Evolutionary conservation across 768 basidiomycete species (phyloP), one percentile per base, ranked within the genome.

Genomic region (Phylloporus sp.): DNA sequence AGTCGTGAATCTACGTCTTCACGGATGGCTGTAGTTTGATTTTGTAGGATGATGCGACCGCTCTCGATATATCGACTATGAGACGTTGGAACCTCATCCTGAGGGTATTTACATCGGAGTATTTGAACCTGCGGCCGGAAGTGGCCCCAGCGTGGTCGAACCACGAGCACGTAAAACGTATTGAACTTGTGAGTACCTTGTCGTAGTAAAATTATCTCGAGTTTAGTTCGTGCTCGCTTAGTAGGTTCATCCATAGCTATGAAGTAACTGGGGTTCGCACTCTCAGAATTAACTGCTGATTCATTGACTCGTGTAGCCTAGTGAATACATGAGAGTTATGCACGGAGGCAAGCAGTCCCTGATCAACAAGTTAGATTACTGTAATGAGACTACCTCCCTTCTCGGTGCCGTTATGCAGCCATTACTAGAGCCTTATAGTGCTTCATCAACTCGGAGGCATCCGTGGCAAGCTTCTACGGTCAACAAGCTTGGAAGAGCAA

Each of bases 1-100:
- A 58, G 79, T 69, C 11, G 31, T 31, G 9, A 23, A 35, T 42
- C n/a, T n/a, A n/a, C n/a, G n/a, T n/a, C n/a, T 38, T 20, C 10
- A 32, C 6, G 36, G 34, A 42, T 27, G 29, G 21, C 47, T 52
- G 6, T 18, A 52, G 9, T 26, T 24, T 42, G 21, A 21, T 24
- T 44, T 50, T 56, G 6, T 46, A 96, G 93, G 96, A 99, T 65
- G 89, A 97, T 65, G 91, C 84, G 8, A 77, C 82, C 18, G 90
- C 86, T 1, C 71, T 98, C 35, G 86, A 97, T 58, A 68, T 89
- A 36, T 78, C 86, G 8, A 94, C 91, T 0, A 79, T 97, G 76
- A 79, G 83, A 37, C 75, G 87, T 20, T 98, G 96, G 96, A 89
- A 88, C 61, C 70, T 94, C 24, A 76, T 99, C 42, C 62, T 97